Base-by-base conservation (phyloP, 2,329 filamentous ascomycete species). In the Madurella fahalii region DNA sequence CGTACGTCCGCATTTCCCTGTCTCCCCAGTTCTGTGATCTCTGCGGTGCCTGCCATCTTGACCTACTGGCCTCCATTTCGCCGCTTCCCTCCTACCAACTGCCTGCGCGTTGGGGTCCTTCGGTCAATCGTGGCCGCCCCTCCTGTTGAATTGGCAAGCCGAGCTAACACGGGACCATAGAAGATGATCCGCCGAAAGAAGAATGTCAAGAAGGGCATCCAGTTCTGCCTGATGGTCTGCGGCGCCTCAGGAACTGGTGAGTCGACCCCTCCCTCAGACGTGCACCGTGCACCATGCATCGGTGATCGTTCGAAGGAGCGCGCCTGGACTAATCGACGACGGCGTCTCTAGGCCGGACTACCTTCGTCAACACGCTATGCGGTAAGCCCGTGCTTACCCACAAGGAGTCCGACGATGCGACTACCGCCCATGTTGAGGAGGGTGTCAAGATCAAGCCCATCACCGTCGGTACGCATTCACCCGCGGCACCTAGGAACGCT, bases 171-270 rank as follows among this genome's bases (percentile, higher is more conserved):
- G 31, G 48, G 67, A 59, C 74, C 3, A 25, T 7, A 90, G 85
- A 90, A 95, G 77, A 94, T 96, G 89, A 92, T 96, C 74, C 92
- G 94, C 78, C 88, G 90, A 77, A 99, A 99, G 93, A 99, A 99
- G 89, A 97, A 99, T 84, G 93, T 99, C 79, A 96, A 96, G 89
- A 96, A 96, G 85, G 94, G 94, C 72, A 97, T 99, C 72, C 94
- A 99, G 82, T 99, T 99, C 81, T 97, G 92, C 76, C 78, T 99
- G 84, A 99, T 99, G 94, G 94, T 99, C 70, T 97, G 94, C 73
- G 94, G 94, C 80, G 94, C 94, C 72, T 97, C 93, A 67, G 94
- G 94, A 75, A 97, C 94, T 76, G 94, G 91, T 96, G 85, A 69
- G 82, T 77, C 56, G 34, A 5, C 2, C 11, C 11, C 11, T 9